Conservation (phyloP, 176 grass and related monocot genomes). For the Bonia amplexicaulis region DNA sequence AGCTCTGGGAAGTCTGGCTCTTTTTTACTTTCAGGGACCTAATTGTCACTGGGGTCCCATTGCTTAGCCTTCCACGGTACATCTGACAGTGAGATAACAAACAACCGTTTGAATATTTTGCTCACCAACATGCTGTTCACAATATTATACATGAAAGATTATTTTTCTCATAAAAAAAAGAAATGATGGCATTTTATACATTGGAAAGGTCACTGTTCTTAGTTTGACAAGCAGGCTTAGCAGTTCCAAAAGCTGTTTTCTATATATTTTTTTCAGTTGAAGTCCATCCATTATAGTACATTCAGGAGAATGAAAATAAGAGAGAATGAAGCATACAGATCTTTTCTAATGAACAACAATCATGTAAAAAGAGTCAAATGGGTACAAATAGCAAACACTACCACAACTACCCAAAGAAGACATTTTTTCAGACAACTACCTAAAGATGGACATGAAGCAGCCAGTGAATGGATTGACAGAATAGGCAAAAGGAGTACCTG, state of each 20-base stretch:
- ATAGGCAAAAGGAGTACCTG: conserved; percentile 41
- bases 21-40: conserved; percentile 52
- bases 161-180: too few species aligned
- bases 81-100: conserved; percentile 32
- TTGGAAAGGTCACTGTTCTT: background rate
- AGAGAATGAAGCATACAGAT: background rate
- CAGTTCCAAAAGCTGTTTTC: background rate
- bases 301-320: background rate
- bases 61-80: conserved; percentile 58
- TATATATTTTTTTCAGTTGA: background rate
- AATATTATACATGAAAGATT: background rate
- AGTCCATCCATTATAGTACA: background rate
- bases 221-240: background rate
- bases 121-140: background rate
- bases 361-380: background rate
- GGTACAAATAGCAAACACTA: background rate
- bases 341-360: background rate
- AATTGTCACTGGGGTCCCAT: conserved; percentile 54
- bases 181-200: background rate
- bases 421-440: background rate
- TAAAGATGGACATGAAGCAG: background rate
- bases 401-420: background rate
- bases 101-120: background rate
- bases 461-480: background rate
- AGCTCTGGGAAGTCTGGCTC: conserved; percentile 53